phyloP scores from a whole-genome alignment of 2,329 filamentous ascomycete genomes.

The Fusarium sp. region DNA sequence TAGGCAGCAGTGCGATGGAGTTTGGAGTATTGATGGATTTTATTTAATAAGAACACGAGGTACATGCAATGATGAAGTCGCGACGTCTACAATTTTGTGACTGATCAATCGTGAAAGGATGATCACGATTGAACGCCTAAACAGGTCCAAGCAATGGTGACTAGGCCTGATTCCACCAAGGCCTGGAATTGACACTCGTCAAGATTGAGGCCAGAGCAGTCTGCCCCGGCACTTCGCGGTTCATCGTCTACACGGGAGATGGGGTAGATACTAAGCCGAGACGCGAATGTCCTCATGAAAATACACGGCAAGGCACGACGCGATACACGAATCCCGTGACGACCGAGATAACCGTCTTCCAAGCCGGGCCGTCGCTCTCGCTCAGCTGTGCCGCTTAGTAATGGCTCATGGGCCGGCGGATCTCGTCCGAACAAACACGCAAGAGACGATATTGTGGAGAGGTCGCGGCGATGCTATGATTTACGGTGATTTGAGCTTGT shows the following conservation, averaged over 20 bases:
- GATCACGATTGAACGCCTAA: neutral
- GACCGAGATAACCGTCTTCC: neutral
- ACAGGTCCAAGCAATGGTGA: neutral
- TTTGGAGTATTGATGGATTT: constrained; percentile 15
- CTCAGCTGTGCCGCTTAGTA: neutral
- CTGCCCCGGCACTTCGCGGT: neutral
- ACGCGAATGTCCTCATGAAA: neutral
- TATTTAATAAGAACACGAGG: constrained; percentile 13
- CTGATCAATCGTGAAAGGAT: no score
- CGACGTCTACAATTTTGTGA: neutral
- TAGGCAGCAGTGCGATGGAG: constrained; percentile 15
- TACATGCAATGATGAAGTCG: neutral
- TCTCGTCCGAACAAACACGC: neutral
- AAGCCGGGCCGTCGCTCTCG: neutral
- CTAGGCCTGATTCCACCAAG: rapidly evolving
- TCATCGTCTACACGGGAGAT: neutral
- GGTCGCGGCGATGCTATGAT: neutral
- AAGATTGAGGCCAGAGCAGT: neutral
- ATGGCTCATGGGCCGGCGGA: neutral
- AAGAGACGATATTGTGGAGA: neutral
- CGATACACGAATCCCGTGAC: neutral
- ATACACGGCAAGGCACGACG: neutral
- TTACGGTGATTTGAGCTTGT: neutral
- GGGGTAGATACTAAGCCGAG: neutral
- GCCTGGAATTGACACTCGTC: neutral